A percentile compares a stretch with the other conserved stretches of the same genome.
Conservation (phyloP, 176 grass and related monocot species). For the Urochloa ruziziensis region DNA sequence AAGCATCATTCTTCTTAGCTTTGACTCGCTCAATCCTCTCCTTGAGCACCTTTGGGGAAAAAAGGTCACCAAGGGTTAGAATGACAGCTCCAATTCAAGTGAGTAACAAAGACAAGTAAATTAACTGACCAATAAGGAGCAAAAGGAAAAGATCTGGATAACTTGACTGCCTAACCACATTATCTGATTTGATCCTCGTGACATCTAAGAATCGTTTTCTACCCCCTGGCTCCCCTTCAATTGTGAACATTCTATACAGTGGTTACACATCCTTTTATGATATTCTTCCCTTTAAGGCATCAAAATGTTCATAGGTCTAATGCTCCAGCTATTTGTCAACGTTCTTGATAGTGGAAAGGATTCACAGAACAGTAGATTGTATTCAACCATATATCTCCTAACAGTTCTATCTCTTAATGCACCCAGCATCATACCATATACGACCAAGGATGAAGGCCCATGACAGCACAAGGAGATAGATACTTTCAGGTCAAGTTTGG, state of each 20-base stretch:
- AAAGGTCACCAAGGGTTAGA: not conserved
- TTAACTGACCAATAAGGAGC: not conserved
- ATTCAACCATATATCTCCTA: too few species aligned
- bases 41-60: conserved; percentile 68
- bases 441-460: not conserved
- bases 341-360: too few species aligned
- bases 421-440: not conserved
- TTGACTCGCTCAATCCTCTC: conserved; percentile 88
- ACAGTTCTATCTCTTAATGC: not conserved
- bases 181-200: too few species aligned
- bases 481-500: not conserved
- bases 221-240: too few species aligned
- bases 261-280: too few species aligned
- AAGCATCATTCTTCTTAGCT: conserved; percentile 56
- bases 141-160: not conserved
- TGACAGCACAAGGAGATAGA: not conserved
- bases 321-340: not conserved
- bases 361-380: too few species aligned
- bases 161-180: not conserved
- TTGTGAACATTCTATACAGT: too few species aligned
- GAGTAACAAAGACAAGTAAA: not conserved
- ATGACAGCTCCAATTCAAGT: not conserved
- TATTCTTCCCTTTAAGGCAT: not conserved
- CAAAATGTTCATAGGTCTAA: not conserved
- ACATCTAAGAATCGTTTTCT: too few species aligned